These are phyloP conservation scores for Talaromyces sp. DNA, from an alignment of 2,329 filamentous ascomycete genomes.

Conservation along the genomic window DNA sequence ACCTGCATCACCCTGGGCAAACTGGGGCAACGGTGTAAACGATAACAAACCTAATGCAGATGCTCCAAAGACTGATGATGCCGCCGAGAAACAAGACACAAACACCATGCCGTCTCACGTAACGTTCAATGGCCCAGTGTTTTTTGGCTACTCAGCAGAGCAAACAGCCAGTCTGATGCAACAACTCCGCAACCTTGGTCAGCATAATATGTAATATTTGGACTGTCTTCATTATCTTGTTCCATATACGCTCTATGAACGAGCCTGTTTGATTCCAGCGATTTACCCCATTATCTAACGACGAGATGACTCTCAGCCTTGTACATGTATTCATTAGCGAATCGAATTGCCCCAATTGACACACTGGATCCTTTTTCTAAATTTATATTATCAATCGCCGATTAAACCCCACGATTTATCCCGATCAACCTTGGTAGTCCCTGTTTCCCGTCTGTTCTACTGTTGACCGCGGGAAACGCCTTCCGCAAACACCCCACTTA, in stretches of 20 bases:
- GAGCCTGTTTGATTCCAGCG: constrained; percentile 6
- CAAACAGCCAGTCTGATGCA: constrained; percentile 78
- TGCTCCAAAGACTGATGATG: constrained; percentile 10
- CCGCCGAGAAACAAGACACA: constrained; percentile 8
- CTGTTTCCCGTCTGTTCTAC: constrained; percentile 4
- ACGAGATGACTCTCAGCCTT: constrained; percentile 17
- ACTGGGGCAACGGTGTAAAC: constrained; percentile 14
- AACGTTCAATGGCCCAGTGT: constrained; percentile 90
- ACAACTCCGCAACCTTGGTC: constrained; percentile 43
- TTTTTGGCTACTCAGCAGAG: constrained; percentile 86
- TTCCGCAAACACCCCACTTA: constrained; percentile 6
- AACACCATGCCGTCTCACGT: constrained; percentile 61
- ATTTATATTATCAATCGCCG: background rate
- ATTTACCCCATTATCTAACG: constrained; percentile 13
- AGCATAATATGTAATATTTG: constrained; percentile 8
- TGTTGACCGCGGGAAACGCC: constrained; percentile 16
- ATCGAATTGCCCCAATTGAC: background rate
- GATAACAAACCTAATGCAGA: constrained; percentile 7
- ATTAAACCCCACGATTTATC: background rate
- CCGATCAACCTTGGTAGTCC: background rate
- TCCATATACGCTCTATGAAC: background rate
- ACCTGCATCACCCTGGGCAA: constrained; percentile 7
- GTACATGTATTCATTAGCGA: constrained; percentile 5
- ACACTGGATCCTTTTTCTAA: background rate
- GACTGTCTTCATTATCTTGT: background rate